A percentile compares a stretch with the other conserved stretches of the same genome.
Conservation (phyloP, 495 filamentous ascomycete genomes). For the Evernia prunastri region DNA sequence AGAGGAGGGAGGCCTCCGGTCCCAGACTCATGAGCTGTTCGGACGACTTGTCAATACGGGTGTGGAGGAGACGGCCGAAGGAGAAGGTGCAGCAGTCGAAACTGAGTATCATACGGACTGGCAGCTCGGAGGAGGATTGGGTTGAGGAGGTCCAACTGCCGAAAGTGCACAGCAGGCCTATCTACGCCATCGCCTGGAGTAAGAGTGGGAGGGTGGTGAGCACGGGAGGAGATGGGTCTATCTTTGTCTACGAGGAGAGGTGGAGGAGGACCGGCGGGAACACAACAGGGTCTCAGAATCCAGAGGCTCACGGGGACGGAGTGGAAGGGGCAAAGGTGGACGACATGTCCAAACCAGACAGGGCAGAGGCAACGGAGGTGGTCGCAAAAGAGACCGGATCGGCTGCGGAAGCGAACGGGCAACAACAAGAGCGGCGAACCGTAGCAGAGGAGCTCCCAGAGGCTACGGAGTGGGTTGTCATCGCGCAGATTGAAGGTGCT, state of each 20-base stretch:
- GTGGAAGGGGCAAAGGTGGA: neutral
- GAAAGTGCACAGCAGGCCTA: constrained; percentile 62
- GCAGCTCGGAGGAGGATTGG: constrained; percentile 73
- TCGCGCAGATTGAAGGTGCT: constrained; percentile 58
- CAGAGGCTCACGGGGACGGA: neutral
- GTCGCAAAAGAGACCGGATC: neutral
- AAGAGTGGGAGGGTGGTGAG: constrained; percentile 67
- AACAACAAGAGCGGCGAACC: too few relatives aligned
- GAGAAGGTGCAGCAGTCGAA: constrained; percentile 46
- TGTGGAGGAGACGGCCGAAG: constrained; percentile 66
- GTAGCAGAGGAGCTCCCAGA: neutral
- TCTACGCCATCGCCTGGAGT: constrained; percentile 83
- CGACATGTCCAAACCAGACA: constrained; percentile 27
- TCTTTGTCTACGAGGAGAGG: constrained; percentile 74
- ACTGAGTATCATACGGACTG: constrained; percentile 74
- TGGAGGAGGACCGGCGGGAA: constrained; percentile 7
- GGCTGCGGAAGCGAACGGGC: neutral
- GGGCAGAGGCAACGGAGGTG: constrained; percentile 2
- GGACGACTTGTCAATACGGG: constrained; percentile 66
- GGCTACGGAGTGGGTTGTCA: constrained; percentile 55
- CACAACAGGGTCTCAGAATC: neutral
- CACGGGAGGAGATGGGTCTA: constrained; percentile 75
- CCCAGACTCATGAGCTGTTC: constrained; percentile 70
- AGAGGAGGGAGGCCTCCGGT: constrained; percentile 41
- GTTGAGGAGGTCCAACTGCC: constrained; percentile 64